These are phyloP conservation scores for Alternaria infectoria DNA, from an alignment of 2,329 filamentous ascomycete genomes.

Conservation along the genomic window DNA sequence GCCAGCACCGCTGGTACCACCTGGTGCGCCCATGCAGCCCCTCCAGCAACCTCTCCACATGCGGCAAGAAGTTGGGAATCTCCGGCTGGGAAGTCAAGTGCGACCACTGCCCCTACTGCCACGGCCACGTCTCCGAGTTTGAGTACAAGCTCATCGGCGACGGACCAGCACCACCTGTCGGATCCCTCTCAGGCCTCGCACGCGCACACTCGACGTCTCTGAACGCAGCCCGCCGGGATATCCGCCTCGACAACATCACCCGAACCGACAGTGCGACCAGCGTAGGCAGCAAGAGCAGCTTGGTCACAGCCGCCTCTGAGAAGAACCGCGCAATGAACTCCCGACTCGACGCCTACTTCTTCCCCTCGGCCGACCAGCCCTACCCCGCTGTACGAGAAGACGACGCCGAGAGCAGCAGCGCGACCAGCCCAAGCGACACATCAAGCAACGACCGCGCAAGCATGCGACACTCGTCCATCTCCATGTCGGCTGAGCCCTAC, in stretches of 20 bases:
- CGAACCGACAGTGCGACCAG: slow-evolving; percentile 47
- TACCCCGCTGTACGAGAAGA: slow-evolving; percentile 38
- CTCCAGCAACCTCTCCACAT: slow-evolving; percentile 55
- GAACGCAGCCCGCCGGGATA: slow-evolving; percentile 45
- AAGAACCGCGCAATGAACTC: slow-evolving; percentile 50
- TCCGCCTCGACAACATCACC: slow-evolving; percentile 45
- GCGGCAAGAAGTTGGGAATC: slow-evolving; percentile 52
- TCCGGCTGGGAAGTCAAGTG: slow-evolving; percentile 59
- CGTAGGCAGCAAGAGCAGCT: slow-evolving; percentile 41
- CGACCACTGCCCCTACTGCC: slow-evolving; percentile 57
- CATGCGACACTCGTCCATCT: slow-evolving; percentile 39
- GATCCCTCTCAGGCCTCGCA: slow-evolving; percentile 47
- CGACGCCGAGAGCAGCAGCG: slow-evolving; percentile 36
- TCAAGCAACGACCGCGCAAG: slow-evolving; percentile 42
- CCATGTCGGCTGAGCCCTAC: slow-evolving; percentile 35
- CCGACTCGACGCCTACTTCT: slow-evolving; percentile 49
- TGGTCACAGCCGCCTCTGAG: slow-evolving; percentile 45
- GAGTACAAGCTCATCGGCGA: slow-evolving; percentile 56
- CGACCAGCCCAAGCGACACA: slow-evolving; percentile 43
- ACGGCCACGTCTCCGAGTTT: slow-evolving; percentile 47
- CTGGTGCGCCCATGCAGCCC: slow-evolving; percentile 53
- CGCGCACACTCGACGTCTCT: slow-evolving; percentile 49
- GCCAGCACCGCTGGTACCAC: slow-evolving; percentile 59
- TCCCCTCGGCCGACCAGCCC: slow-evolving; percentile 32
- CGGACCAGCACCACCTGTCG: slow-evolving; percentile 47